Evolutionary conservation across 1,284 basidiomycete species (phyloP), one percentile per base, ranked within the genome.

Genomic region (Gymnopus androsaceus): DNA sequence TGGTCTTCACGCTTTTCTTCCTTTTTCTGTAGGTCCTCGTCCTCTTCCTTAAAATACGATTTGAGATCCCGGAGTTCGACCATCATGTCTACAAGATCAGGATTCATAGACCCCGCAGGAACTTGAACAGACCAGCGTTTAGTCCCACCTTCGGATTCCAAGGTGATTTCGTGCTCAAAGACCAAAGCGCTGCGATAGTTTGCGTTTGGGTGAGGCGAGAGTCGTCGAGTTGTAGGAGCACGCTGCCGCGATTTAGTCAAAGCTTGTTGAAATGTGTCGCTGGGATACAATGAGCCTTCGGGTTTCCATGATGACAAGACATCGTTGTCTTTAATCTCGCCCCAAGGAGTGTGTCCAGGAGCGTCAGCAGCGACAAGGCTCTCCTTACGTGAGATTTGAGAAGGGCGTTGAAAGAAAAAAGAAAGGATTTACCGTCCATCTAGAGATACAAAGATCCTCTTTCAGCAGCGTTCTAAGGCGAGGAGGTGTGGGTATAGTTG

Each of bases 401-500:
- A 58, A 36, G 6, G 15, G 36, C 45, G 19, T 23, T 23, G 21
- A 30, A 17, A 34, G 45, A 15, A 1, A 47, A 34, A 30, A 6
- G 55, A 17, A 15, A 28, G 31, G 51, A 42, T 81, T 66, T 64
- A 85, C 84, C 57, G 73, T 71, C 84, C 83, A 86, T 59, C 73
- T 73, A 51, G 70, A 69, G 31, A 85, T 72, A 55, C 73, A 77
- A 30, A 81, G 62, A 38, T 72, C 75, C 64, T 84, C 82, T 62
- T 72, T 76, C 27, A 80, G 64, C 70, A 84, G 74, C 48, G 72
- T 61, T 50, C 69, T 74, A 59, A 85, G 72, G 38, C 83, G 76
- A 30, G 80, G 80, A n/a, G 70, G 64, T 0, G 82, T 85, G 8
- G 83, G 83, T 27, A 71, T 67, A n/a, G 79, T 75, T 47, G 77